Percentiles rank a stretch among this genome's conserved stretches.
Evolutionary conservation across 352 stramenopile species (phyloP).

Genomic region (Pythium angustatum): DNA sequence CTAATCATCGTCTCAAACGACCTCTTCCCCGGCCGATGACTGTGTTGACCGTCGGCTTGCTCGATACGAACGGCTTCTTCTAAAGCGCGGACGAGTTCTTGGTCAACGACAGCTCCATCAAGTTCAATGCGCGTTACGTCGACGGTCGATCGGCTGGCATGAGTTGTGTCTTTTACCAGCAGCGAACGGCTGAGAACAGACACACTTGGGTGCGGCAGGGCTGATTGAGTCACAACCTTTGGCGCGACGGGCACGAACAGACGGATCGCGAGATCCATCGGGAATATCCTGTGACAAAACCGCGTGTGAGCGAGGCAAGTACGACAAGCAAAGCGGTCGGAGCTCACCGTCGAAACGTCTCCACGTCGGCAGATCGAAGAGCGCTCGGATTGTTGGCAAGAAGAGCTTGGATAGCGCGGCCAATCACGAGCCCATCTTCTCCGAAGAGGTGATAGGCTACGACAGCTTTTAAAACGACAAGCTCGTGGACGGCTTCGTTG

Average conservation of each 20-base stretch:
- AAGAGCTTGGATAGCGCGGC: conserved; percentile 27
- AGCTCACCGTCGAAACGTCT: conserved; percentile 21
- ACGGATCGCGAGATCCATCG: not conserved
- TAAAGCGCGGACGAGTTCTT: conserved; percentile 28
- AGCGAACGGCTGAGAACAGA: conserved; percentile 43
- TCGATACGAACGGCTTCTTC: conserved; percentile 32
- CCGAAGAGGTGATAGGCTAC: conserved; percentile 47
- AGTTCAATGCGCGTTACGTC: conserved; percentile 17
- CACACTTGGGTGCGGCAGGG: conserved; percentile 6
- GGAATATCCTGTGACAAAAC: conserved; percentile 1
- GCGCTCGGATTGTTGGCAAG: conserved; percentile 26
- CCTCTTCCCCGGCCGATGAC: conserved; percentile 8
- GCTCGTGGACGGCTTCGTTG: conserved; percentile 34
- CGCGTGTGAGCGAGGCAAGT: not conserved
- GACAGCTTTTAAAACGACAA: conserved; percentile 48
- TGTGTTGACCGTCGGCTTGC: conserved; percentile 2
- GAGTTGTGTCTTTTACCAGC: conserved; percentile 39
- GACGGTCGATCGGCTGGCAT: conserved; percentile 28
- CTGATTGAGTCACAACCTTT: not conserved
- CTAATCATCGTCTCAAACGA: conserved; percentile 20
- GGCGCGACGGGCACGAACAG: not conserved
- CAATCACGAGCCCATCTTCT: conserved; percentile 26
- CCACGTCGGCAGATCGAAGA: conserved; percentile 26
- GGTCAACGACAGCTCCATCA: conserved; percentile 20
- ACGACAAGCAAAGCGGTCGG: not conserved